Conservation (phyloP, 805 yeast species). For the Yarrowia divulgata region DNA sequence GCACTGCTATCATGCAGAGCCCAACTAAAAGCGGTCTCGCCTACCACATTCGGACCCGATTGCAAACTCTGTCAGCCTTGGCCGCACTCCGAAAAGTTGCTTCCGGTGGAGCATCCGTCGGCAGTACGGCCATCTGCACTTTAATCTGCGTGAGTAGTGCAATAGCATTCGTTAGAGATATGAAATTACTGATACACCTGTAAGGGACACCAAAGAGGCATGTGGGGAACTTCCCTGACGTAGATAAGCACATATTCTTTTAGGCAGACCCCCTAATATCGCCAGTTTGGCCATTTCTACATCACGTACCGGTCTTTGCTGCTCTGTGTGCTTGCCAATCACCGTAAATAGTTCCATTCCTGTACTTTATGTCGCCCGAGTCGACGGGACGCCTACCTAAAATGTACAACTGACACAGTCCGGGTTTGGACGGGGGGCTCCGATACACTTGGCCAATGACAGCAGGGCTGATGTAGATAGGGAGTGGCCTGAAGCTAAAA, state of each 20-base stretch:
- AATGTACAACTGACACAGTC: slow-evolving; percentile 24
- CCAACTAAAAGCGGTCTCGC: slow-evolving; percentile 23
- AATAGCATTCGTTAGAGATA: slow-evolving; percentile 31
- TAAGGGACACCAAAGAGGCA: slow-evolving; percentile 22
- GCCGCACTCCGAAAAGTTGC: not conserved
- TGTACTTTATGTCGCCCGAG: slow-evolving; percentile 27
- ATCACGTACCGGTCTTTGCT: slow-evolving; percentile 1
- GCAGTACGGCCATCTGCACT: slow-evolving; percentile 31
- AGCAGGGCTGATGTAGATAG: slow-evolving; percentile 17
- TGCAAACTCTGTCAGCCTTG: slow-evolving; percentile 26
- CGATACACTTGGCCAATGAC: slow-evolving; percentile 24
- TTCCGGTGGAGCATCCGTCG: slow-evolving; percentile 24
- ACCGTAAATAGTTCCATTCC: not conserved
- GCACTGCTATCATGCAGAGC: slow-evolving; percentile 27
- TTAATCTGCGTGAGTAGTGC: not conserved
- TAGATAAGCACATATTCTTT: slow-evolving; percentile 11
- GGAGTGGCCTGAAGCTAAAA: slow-evolving; percentile 1
- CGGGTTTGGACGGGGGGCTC: slow-evolving; percentile 16
- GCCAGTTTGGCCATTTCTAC: not conserved
- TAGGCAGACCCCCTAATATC: not conserved
- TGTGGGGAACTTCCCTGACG: slow-evolving; percentile 21
- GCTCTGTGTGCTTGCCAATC: not conserved
- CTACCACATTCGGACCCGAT: slow-evolving; percentile 22
- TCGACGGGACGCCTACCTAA: slow-evolving; percentile 30
- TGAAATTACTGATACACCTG: slow-evolving; percentile 17